phyloP scores from a whole-genome alignment of 208 protist genomes.

The Tritrichomonas musculus region DNA sequence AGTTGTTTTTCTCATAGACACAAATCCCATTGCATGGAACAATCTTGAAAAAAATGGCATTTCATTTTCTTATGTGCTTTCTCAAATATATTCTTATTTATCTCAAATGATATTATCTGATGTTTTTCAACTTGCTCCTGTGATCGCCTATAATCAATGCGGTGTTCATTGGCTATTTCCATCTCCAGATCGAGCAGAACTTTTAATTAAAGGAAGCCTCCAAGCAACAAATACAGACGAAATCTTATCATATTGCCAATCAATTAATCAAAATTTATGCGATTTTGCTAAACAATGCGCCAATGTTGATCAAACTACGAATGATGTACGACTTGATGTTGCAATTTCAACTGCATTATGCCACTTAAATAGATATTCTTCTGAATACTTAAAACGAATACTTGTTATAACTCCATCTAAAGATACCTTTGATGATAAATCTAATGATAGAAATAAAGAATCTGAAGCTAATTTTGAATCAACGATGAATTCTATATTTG shows the following conservation, averaged over 20 bases:
- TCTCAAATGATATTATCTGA: conserved; percentile 10
- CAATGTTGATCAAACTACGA: not conserved
- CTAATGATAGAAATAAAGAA: too few relatives aligned
- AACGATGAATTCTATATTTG: not conserved
- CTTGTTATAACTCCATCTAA: not conserved
- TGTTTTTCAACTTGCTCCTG: not conserved
- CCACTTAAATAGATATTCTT: not conserved
- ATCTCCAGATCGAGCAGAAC: not conserved
- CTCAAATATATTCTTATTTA: not conserved
- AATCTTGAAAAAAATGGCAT: not conserved
- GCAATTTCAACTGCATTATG: not conserved
- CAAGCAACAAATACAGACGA: not conserved
- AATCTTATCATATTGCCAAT: not conserved
- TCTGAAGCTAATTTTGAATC: not conserved
- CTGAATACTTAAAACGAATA: not conserved
- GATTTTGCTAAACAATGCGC: not conserved
- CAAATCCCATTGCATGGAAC: not conserved
- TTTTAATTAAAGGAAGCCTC: not conserved
- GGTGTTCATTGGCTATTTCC: not conserved
- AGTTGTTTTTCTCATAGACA: not conserved
- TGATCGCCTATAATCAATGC: not conserved
- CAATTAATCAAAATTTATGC: not conserved
- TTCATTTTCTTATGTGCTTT: not conserved
- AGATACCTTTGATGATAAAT: too few relatives aligned
- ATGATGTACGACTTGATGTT: not conserved